A percentile compares a stretch with the other conserved stretches of the same genome.
phyloP scores from a whole-genome alignment of 371 early-diverging fungal genomes.

The Mucor velutinosus region DNA sequence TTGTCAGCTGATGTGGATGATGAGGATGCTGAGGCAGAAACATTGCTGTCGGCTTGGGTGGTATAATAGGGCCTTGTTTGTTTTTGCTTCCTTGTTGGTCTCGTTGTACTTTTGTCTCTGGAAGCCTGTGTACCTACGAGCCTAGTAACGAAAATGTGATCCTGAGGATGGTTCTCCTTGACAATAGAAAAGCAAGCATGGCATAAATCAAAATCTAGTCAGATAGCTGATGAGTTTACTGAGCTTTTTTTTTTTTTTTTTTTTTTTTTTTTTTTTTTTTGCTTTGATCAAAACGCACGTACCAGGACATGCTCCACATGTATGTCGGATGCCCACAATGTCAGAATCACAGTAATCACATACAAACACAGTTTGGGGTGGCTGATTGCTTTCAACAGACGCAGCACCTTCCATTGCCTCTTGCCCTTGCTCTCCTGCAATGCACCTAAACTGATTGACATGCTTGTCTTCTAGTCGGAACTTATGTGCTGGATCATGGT shows the following conservation, averaged over 20 bases:
- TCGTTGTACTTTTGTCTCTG: not conserved
- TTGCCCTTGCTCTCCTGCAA: not conserved
- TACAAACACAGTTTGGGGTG: constrained; percentile 13
- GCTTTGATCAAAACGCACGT: not conserved
- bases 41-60: not conserved
- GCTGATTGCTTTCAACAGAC: not conserved
- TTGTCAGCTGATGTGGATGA: not conserved
- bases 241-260: not conserved
- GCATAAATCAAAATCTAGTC: constrained; percentile 58
- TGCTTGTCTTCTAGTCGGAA: constrained; percentile 20
- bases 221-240: not conserved
- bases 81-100: not conserved
- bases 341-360: constrained; percentile 54
- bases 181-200: constrained; percentile 42
- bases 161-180: constrained; percentile 38
- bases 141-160: constrained; percentile 37
- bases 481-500: constrained; percentile 28
- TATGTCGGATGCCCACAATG: constrained; percentile 51
- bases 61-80: not conserved
- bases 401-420: not conserved
- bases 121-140: constrained; percentile 23
- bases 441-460: not conserved
- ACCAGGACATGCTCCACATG: constrained; percentile 44
- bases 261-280: not conserved
- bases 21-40: not conserved